Conservation (phyloP, 169 alveolate species). For the Fabrea salina region DNA sequence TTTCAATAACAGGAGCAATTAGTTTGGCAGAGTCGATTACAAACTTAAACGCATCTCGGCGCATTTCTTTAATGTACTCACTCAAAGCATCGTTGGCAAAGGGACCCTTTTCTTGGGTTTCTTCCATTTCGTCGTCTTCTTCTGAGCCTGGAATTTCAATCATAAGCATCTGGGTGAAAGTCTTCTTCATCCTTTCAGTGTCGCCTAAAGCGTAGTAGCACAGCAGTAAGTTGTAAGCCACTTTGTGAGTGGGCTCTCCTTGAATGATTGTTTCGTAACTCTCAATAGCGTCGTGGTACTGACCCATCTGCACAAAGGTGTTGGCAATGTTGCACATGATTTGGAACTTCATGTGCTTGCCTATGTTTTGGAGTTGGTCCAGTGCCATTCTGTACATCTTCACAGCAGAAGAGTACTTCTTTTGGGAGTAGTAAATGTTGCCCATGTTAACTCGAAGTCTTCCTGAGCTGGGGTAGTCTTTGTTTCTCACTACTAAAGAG, state of each 20-base stretch:
- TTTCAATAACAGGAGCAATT: slow-evolving; percentile 82
- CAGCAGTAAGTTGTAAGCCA: slow-evolving; percentile 82
- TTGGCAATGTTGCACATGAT: slow-evolving; percentile 79
- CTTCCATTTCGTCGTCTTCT: slow-evolving; percentile 69
- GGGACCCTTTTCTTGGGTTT: slow-evolving; percentile 34
- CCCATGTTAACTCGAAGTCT: slow-evolving; percentile 91
- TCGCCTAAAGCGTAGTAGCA: slow-evolving; percentile 87
- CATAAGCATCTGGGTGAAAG: slow-evolving; percentile 72
- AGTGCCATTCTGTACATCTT: slow-evolving; percentile 88
- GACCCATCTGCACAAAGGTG: slow-evolving; percentile 72
- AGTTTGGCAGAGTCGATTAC: slow-evolving; percentile 78
- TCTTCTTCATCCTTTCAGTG: slow-evolving; percentile 80
- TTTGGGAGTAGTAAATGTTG: slow-evolving; percentile 84
- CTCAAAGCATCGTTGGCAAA: slow-evolving; percentile 81
- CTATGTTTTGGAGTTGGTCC: slow-evolving; percentile 60
- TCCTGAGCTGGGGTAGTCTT: slow-evolving; percentile 82
- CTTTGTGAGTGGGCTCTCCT: slow-evolving; percentile 75
- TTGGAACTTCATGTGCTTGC: slow-evolving; percentile 78
- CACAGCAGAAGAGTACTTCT: slow-evolving; percentile 80
- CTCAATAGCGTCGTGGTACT: slow-evolving; percentile 76
- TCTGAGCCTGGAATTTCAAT: slow-evolving; percentile 74
- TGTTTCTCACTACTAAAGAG: slow-evolving; percentile 81
- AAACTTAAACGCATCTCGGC: slow-evolving; percentile 73
- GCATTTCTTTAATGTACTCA: slow-evolving; percentile 77
- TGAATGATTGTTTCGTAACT: slow-evolving; percentile 76